Percentiles rank a stretch among this genome's conserved stretches.
Conservation (phyloP, 148 eudicot species). For the Nepenthes gracilis region DNA sequence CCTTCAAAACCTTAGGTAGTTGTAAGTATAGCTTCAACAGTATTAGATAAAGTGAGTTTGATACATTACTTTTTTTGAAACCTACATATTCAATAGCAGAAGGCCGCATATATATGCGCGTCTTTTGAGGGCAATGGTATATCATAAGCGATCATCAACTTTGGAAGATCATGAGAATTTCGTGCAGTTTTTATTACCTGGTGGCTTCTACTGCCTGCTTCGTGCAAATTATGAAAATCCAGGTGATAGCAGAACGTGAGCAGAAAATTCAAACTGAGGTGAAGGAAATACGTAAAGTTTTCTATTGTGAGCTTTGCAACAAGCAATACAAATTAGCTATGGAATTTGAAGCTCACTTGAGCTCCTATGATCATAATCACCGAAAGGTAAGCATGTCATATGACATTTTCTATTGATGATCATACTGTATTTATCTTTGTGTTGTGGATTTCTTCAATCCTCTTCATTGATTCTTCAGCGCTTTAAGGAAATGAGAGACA, state of each 20-base stretch:
- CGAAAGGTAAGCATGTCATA: constrained; percentile 47
- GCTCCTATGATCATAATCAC: constrained; percentile 98
- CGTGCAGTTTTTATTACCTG: constrained; percentile 99
- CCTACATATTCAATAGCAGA: constrained; percentile 65
- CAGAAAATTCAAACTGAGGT: constrained; percentile 94
- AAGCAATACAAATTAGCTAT: constrained; percentile 94
- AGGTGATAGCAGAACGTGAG: constrained; percentile 99
- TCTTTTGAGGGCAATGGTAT: constrained; percentile 90
- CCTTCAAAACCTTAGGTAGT: constrained; percentile 7
- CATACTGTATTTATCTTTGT: background rate
- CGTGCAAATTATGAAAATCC: constrained; percentile 96
- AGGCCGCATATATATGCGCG: constrained; percentile 94
- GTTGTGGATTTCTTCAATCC: background rate
- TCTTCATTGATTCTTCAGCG: constrained; percentile 34
- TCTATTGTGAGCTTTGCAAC: constrained; percentile 92
- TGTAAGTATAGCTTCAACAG: constrained; percentile 5
- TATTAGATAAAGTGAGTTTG: constrained; percentile 37
- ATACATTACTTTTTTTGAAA: constrained; percentile 63
- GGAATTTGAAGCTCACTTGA: constrained; percentile 94
- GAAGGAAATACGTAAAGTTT: constrained; percentile 81
- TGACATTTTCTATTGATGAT: background rate
- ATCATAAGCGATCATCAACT: constrained; percentile 76
- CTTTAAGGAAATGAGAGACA: constrained; percentile 90
- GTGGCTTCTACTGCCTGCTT: constrained; percentile 99
- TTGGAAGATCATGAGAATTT: constrained; percentile 96